These are phyloP conservation scores for Plasmodium vivax DNA, from an alignment of 169 alveolate species.

Conservation along the genomic window DNA sequence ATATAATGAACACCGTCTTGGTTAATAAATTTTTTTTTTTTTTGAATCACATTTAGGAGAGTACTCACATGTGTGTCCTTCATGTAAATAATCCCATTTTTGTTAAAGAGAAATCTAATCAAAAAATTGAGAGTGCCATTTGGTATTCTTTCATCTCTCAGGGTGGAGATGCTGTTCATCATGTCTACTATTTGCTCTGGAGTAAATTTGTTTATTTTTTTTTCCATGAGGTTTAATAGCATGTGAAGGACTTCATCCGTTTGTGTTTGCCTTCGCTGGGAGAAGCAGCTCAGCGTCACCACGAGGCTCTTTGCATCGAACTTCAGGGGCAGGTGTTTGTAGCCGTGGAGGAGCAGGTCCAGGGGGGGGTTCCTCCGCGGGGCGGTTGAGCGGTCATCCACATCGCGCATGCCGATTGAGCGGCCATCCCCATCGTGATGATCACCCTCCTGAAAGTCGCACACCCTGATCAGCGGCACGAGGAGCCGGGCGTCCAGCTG, in stretches of 20 bases:
- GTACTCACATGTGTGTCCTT: slow-evolving; percentile 26
- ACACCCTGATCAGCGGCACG: slow-evolving; percentile 19
- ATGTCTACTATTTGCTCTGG: slow-evolving; percentile 17
- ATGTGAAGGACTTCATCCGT: slow-evolving; percentile 14
- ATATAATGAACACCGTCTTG: slow-evolving; percentile 32
- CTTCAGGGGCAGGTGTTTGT: slow-evolving; percentile 25
- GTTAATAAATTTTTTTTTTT: slow-evolving; percentile 35
- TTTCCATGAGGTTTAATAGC: slow-evolving; percentile 34
- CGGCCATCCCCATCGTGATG: not conserved
- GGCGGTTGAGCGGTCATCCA: not conserved
- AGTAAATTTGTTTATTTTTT: slow-evolving; percentile 43
- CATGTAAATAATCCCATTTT: slow-evolving; percentile 41
- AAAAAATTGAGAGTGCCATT: slow-evolving; percentile 36
- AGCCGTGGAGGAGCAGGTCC: slow-evolving; percentile 6
- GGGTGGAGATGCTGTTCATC: slow-evolving; percentile 30
- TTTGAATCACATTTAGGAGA: slow-evolving; percentile 20
- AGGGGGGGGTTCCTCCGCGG: not conserved
- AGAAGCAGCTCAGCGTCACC: slow-evolving; percentile 35
- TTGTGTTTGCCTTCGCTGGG: not conserved
- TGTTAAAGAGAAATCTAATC: slow-evolving; percentile 39
- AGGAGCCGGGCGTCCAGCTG: slow-evolving; percentile 21
- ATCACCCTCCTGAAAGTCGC: not conserved
- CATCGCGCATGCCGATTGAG: no score
- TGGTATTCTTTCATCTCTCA: slow-evolving; percentile 23
- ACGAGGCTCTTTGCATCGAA: slow-evolving; percentile 24